Base-by-base conservation (phyloP, 495 filamentous ascomycete species). In the Aspergillus sparsus region DNA sequence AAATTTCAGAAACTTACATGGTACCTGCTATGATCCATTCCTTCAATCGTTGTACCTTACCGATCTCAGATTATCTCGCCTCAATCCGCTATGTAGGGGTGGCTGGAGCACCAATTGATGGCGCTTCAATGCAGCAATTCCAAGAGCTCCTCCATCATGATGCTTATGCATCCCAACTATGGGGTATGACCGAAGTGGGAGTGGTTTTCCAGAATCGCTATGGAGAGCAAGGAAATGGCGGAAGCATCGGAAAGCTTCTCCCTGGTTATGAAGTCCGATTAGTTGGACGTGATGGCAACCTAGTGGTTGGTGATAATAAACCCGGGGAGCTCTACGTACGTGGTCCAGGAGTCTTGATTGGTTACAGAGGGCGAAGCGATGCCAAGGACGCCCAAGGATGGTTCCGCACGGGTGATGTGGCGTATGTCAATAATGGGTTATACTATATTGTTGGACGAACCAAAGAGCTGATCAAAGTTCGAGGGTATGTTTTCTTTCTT, bases 361-460 rank as follows among this genome's bases (percentile, higher is more conserved):
- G 64, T n/a, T 80, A 80, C 67, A 75, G 74, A 54, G 74, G 73
- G 16, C 74, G 69, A 5, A 58, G 61, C 10, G 74, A 76, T 53
- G 75, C 75, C 36, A 72, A 74, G 55, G 77, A 79, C 37, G 49
- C 70, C 7, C 82, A 89, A 36, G 81, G 89, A 8, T 96, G 91
- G 90, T 81, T 92, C 52, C 84, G 83, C 52, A 93, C 89, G 0
- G 91, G 91, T 1, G 91, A 96, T 63, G 82, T 90, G 55, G 88
- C 78, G 7, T 88, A 81, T 58, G 85, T 84, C 62, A 80, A 74
- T 44, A 72, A 80, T 0, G 80, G 85, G 6, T 81, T 82, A 2
- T 87, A 80, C 37, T 79, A 85, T 65, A 87, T 96, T 44, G 83
- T 96, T 7, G 93, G 95, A 60, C 84, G 93, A 4, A 87, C 89